phyloP scores from a whole-genome alignment of 176 grass and related monocot genomes.

The barley (Hordeum vulgare) region MorexV3_pseudomolecules_assembly NC_058518.1:294454637-294455136 shows the following conservation, averaged over 20 bases:
- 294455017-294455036: neutral
- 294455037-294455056: neutral
- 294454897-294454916: slow-evolving; percentile 22
- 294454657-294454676: neutral
- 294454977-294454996: neutral
- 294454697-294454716: neutral
- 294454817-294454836: slow-evolving; percentile 12
- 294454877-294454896: neutral
- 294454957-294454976: neutral
- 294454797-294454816: slow-evolving; percentile 9
- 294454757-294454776: neutral
- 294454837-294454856: slow-evolving; percentile 15
- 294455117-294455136: slow-evolving; percentile 98
- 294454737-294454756: neutral
- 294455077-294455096: slow-evolving; percentile 46
- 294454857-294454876: slow-evolving; percentile 17
- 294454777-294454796: neutral
- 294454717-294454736: neutral
- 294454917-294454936: neutral
- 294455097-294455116: slow-evolving; percentile 76
- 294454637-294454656: neutral
- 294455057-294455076: slow-evolving; percentile 6
- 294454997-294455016: neutral
- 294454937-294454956: neutral
- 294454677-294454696: neutral